A percentile compares a stretch with the other conserved stretches of the same genome.
phyloP scores from a whole-genome alignment of 495 filamentous ascomycete species.

The Hyaloscypha hepaticicola region DNA sequence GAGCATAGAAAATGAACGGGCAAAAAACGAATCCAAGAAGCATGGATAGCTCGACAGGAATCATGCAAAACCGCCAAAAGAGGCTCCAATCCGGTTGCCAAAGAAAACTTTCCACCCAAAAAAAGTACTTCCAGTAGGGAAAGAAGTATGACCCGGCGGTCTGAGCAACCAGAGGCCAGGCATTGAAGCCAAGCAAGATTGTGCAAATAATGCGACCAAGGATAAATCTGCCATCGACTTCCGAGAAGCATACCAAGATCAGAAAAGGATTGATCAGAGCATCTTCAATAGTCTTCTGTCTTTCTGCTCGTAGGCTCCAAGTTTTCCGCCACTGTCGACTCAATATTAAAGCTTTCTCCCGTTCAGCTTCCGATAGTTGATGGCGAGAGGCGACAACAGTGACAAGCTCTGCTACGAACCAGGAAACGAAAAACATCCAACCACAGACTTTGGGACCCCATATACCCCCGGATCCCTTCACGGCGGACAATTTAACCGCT shows the following conservation, averaged over 20 bases:
- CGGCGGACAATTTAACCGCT: not conserved
- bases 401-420: conserved; percentile 4
- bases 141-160: conserved; percentile 1
- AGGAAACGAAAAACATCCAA: conserved; percentile 3
- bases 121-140: not conserved
- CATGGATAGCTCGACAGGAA: not conserved
- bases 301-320: not conserved
- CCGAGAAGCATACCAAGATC: not conserved
- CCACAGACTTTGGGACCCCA: conserved; percentile 7
- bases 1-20: not conserved
- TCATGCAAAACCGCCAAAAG: not conserved
- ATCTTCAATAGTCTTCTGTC: not conserved
- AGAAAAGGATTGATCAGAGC: conserved; percentile 3
- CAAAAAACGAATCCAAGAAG: not conserved
- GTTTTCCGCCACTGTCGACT: conserved; percentile 6
- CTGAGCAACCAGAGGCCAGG: not conserved
- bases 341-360: not conserved
- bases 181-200: conserved; percentile 5
- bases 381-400: not conserved
- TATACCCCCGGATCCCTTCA: not conserved
- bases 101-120: conserved; percentile 4
- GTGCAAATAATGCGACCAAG: conserved; percentile 3
- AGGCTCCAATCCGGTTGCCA: conserved; percentile 8
- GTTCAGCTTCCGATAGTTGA: not conserved
- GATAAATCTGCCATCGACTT: conserved; percentile 1